Percentiles rank a stretch among this genome's conserved stretches.
Evolutionary conservation across 176 grass and related monocot species (phyloP).

Genomic region (Lolium multiflorum): DNA sequence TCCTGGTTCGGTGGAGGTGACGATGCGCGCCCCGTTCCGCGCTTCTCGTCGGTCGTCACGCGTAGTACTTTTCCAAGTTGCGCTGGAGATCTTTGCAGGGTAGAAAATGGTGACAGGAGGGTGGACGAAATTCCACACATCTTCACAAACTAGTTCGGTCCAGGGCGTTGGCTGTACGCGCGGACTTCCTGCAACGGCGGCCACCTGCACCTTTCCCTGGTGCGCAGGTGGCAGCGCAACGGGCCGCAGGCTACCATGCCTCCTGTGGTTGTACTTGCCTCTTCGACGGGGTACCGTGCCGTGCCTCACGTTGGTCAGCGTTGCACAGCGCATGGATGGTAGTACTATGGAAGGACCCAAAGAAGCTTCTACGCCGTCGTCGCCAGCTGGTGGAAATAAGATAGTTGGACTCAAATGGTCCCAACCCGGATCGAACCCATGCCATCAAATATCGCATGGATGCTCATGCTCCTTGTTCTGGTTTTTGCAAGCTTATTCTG

Average conservation of each 20-base stretch:
- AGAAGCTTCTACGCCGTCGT: neutral
- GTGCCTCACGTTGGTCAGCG: neutral
- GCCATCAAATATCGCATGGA: conserved; percentile 2
- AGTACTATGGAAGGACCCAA: neutral
- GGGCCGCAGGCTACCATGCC: neutral
- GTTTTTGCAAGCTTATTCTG: too few species aligned
- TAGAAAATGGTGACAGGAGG: too few species aligned
- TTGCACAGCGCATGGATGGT: neutral
- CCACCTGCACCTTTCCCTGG: neutral
- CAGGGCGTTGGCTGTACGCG: too few species aligned
- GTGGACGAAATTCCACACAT: too few species aligned
- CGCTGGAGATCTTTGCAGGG: neutral
- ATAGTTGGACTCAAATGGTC: neutral
- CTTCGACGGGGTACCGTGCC: neutral
- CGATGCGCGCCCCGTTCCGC: neutral
- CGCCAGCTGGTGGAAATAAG: neutral
- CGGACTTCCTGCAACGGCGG: neutral
- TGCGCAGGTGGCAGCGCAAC: neutral
- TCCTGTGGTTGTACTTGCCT: neutral
- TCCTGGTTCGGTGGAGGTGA: neutral
- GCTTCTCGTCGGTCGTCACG: neutral
- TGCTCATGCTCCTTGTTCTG: too few species aligned
- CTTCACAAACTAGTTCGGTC: neutral
- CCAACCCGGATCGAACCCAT: neutral
- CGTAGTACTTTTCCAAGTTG: neutral